Evolutionary conservation across 2,329 filamentous ascomycete genomes (phyloP).

Genomic region (Stagonosporopsis rhizophila): DNA sequence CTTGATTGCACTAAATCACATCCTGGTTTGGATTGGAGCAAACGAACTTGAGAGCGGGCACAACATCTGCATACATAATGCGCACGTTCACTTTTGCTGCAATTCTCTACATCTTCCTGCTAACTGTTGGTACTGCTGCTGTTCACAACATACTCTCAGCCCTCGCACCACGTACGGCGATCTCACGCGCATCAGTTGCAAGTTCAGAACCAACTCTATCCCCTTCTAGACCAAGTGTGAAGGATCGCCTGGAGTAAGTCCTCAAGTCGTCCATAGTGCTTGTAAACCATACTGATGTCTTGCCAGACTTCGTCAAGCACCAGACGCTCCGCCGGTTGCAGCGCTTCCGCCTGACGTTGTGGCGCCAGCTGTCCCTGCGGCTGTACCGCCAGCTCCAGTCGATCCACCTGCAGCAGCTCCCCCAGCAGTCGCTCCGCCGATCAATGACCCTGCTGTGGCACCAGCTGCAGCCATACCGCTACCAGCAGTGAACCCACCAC

Average conservation of each 20-base stretch:
- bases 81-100: background rate
- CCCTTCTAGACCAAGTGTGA: background rate
- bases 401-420: slow-evolving; percentile 6
- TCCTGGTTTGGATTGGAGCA: background rate
- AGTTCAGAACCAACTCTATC: background rate
- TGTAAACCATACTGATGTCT: background rate
- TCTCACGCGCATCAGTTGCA: background rate
- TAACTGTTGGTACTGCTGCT: background rate
- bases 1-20: background rate
- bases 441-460: background rate
- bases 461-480: slow-evolving; percentile 6
- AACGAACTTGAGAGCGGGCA: background rate
- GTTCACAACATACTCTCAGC: slow-evolving; percentile 7
- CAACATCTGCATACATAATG: slow-evolving; percentile 1
- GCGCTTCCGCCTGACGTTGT: slow-evolving; percentile 3
- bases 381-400: slow-evolving; percentile 6
- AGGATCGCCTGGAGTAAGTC: slow-evolving; percentile 12
- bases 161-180: slow-evolving; percentile 4
- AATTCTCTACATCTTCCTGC: background rate
- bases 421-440: background rate
- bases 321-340: slow-evolving; percentile 5
- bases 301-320: slow-evolving; percentile 25
- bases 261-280: background rate
- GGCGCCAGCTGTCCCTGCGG: background rate
- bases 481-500: slow-evolving; percentile 3